phyloP scores from a whole-genome alignment of 1,139 yeast species.

The Taphrina confusa region DNA sequence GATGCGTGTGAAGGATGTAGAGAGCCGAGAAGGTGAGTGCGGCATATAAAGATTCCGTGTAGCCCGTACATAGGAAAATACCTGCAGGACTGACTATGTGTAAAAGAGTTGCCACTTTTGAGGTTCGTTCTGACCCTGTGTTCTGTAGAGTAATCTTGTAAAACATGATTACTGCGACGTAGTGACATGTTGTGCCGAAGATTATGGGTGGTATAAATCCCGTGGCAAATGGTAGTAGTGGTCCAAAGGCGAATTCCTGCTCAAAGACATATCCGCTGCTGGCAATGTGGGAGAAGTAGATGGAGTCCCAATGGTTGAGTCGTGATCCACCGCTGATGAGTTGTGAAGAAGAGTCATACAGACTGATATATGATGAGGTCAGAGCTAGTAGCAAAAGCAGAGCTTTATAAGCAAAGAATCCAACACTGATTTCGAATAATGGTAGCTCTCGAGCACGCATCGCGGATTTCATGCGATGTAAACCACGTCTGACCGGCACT shows the following conservation, averaged over 20 bases:
- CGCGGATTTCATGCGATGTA: slow-evolving; percentile 27
- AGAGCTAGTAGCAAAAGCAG: slow-evolving; percentile 18
- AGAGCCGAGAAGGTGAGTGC: slow-evolving; percentile 65
- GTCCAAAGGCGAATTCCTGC: slow-evolving; percentile 88
- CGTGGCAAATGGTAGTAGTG: slow-evolving; percentile 67
- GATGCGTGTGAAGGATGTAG: slow-evolving; percentile 50
- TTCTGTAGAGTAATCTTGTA: slow-evolving; percentile 52
- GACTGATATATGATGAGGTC: background rate
- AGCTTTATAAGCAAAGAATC: slow-evolving; percentile 19
- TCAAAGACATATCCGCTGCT: slow-evolving; percentile 60
- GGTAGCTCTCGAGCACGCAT: slow-evolving; percentile 29
- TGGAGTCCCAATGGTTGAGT: slow-evolving; percentile 61
- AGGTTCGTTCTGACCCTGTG: slow-evolving; percentile 47
- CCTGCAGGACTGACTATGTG: slow-evolving; percentile 76
- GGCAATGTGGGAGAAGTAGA: slow-evolving; percentile 67
- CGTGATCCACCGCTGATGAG: background rate
- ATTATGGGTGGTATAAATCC: slow-evolving; percentile 42
- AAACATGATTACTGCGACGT: slow-evolving; percentile 54
- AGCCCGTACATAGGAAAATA: slow-evolving; percentile 70
- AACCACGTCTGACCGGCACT: background rate
- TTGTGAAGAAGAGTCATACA: slow-evolving; percentile 21
- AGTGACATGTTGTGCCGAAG: slow-evolving; percentile 59
- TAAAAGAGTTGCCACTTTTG: slow-evolving; percentile 52
- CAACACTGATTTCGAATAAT: slow-evolving; percentile 5
- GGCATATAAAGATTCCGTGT: slow-evolving; percentile 75